Conservation (phyloP, 148 eudicot species). For the Beta vulgaris region DNA sequence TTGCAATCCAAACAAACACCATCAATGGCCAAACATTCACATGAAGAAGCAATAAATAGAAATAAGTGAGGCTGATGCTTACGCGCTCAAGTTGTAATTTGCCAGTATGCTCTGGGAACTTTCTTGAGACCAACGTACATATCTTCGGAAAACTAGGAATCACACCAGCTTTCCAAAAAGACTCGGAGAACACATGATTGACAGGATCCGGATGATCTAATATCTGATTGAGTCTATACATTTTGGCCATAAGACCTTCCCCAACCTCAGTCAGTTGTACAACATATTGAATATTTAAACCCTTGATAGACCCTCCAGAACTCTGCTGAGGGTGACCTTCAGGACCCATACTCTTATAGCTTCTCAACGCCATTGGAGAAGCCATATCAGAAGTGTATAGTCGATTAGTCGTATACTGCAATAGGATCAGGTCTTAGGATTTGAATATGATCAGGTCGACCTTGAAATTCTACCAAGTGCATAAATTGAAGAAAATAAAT, state of each 20-base stretch:
- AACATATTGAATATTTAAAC: slow-evolving; percentile 87
- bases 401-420: neutral
- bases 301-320: slow-evolving; percentile 62
- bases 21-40: slow-evolving; percentile 11
- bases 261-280: slow-evolving; percentile 93
- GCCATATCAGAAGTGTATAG: slow-evolving; percentile 23
- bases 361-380: slow-evolving; percentile 41
- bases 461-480: neutral
- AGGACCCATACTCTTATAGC: slow-evolving; percentile 47
- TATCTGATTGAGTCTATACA: slow-evolving; percentile 87
- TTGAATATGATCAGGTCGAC: neutral
- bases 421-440: neutral
- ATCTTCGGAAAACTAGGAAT: slow-evolving; percentile 86
- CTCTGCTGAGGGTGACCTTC: slow-evolving; percentile 46
- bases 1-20: slow-evolving; percentile 3
- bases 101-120: slow-evolving; percentile 95
- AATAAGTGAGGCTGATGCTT: slow-evolving; percentile 25
- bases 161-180: slow-evolving; percentile 90
- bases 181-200: slow-evolving; percentile 67
- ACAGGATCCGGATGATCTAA: slow-evolving; percentile 85
- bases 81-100: slow-evolving; percentile 90
- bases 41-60: neutral
- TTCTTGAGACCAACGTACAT: slow-evolving; percentile 72
- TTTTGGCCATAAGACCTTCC: slow-evolving; percentile 93
- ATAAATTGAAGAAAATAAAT: neutral